Base-by-base conservation (phyloP, 2,329 filamentous ascomycete species). In the Penicillium sp. region DNA sequence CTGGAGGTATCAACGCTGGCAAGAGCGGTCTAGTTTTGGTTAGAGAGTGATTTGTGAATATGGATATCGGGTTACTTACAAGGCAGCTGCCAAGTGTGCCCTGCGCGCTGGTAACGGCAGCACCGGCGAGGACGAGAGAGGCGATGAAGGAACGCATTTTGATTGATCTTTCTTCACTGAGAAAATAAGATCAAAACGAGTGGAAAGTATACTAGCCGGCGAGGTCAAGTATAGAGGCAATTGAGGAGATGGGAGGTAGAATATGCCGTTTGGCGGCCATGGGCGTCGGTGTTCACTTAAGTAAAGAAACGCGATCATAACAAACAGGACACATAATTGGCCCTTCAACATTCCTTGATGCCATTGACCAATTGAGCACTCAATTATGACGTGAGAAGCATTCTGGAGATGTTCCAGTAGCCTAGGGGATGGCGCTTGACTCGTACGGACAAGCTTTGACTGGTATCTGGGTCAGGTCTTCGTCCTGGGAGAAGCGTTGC, bases 71-170 rank as follows among this genome's bases (percentile, higher is more conserved):
- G 10, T 22, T 28, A 65, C 68, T 62, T 66, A 70, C 68, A 33
- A 63, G 64, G 30, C 69, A 71, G 4, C 58, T 47, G 7, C 66
- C 17, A 50, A 64, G 63, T 47, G 56, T 54, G 19, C 42, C 28
- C 19, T 60, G 53, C 19, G 68, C 63, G 22, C 59, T 53, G 26
- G 60, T 62, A 17, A 26, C 24, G 17, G 61, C 40, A 19, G 64
- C 57, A 26, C 67, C 60, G 24, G 64, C 61, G 5, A 65, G 35
- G 44, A 71, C 42, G 33, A 70, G 13, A 33, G 67, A 56, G 28
- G 63, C 47, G 38, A 69, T 56, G 60, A 68, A 64, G 17, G 49
- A 64, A 55, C 69, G 69, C 69, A 71, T 71, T 47, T 54, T 66
- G 56, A 37, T 30, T 6, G 7, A 60, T n/a, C 1, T 8, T 10